Evolutionary conservation across 225 moss, liverwort and hornwort species (phyloP), one percentile per base, ranked within the genome.

Genomic region (Thuidium tamariscinum): DNA sequence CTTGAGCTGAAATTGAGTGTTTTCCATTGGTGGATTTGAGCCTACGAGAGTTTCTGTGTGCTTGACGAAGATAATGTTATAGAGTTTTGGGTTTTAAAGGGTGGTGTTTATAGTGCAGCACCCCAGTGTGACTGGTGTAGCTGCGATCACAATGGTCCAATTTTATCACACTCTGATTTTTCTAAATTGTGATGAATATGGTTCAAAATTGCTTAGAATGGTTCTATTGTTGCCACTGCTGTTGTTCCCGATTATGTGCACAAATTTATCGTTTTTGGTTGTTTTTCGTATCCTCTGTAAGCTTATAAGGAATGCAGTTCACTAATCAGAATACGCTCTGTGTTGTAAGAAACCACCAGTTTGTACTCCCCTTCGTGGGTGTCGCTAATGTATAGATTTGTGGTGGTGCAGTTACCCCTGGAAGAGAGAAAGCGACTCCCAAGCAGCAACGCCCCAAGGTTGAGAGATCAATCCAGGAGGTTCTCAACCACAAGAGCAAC

Each of bases 381-480:
- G 29, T 26, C 3, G 15, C 80, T 80, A 13, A 80, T 61, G 7
- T 60, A 8, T 5, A 21, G 4, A 34, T 20, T 59, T 63, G 25
- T 75, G 71, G 39, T 67, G 52, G 54, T 74, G 60, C 88, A 93
- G 93, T 88, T 49, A 84, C 71, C 70, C 70, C 81, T 57, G 93
- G 84, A 87, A 89, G 85, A 54, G 87, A 87, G 86, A 68, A 84
- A 54, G 87, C 72, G 13, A 85, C 79, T 85, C 85, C 91, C 30
- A 93, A 90, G 87, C 82, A 88, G 80, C 59, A 44, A 48, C 77
- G 74, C 37, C 85, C 87, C 36, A 77, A 91, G 77, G 42, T 88
- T 36, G 89, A 93, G 80, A 86, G 86, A 71, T 87, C 89, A 5
- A 91, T 93, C 59, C 74, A 93, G 74, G 91, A 93, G 88, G 93